Base-by-base conservation (phyloP, 1,139 yeast genomes). In the Torulaspora globosa region DNA sequence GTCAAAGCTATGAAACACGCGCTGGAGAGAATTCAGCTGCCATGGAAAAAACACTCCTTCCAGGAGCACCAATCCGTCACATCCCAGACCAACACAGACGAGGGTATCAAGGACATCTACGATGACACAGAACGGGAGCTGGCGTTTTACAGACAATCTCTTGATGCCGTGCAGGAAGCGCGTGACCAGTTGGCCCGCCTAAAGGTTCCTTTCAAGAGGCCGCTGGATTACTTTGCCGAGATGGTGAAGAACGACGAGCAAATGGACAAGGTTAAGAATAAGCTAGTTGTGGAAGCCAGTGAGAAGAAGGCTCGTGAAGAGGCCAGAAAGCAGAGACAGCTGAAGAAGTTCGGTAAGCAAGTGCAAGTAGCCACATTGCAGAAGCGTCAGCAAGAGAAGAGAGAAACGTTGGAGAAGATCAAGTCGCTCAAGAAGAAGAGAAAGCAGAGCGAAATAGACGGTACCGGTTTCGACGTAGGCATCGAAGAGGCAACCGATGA, bases 221-320 rank as follows among this genome's bases (percentile, higher is more conserved):
- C 99, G 24, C 72, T 80, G 60, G 99, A 92, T 67, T 92, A 87
- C 68, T 92, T 92, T 70, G 99, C 99, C 9, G 99, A 92, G 70
- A 92, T 92, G 99, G 87, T 89, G 53, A 92, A 92, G 73, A 84
- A 90, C 50, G 99, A 92, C 67, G 97, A 89, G 67, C 99, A 92
- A 68, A 92, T 92, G 99, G 97, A 89, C 63, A 87, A 81, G 69
- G 76, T 92, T 61, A 89, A 88, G 75, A 73, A 74, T 63, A 88
- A 87, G 68, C 75, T 92, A 59, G 74, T 89, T 38, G 78, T 80
- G 52, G 96, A 88, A 63, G 97, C 95, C 43, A 84, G 94, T 30
- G 84, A 85, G 63, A 87, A 85, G 78, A 86, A 86, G 70, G 97
- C 96, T 2, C 76, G 89, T 41, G 94, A 87, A 67, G 97, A 89